Conservation (phyloP, 495 filamentous ascomycete species). For the Tuber calosporum region DNA sequence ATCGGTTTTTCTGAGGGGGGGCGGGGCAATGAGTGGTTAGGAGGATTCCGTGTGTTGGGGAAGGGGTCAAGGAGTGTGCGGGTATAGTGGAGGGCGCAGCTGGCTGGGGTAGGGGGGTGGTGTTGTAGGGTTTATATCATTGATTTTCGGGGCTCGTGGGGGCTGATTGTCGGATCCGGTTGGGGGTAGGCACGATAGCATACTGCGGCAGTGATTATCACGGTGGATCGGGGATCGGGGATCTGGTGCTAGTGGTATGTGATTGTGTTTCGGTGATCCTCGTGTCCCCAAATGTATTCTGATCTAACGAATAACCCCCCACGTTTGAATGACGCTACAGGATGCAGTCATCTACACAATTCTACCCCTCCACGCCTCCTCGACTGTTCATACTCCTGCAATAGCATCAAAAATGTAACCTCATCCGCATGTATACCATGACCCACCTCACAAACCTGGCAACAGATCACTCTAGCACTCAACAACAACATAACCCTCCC, state of each 20-base stretch:
- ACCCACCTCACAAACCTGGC: not conserved
- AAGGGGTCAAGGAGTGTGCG: not conserved
- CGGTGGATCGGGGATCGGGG: no score
- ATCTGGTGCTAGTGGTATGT: not conserved
- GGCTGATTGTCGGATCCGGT: not conserved
- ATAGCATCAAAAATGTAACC: not conserved
- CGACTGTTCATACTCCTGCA: not conserved
- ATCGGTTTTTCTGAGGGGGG: not conserved
- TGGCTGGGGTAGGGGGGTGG: not conserved
- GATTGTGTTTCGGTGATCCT: not conserved
- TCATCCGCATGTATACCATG: not conserved
- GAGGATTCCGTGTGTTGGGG: not conserved
- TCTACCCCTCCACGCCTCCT: not conserved
- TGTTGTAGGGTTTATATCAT: not conserved
- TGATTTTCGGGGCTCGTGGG: not conserved
- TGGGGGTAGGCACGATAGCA: not conserved
- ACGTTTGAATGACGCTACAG: not conserved
- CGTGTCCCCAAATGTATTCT: not conserved
- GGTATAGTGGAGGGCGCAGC: not conserved
- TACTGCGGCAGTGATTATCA: not conserved
- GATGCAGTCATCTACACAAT: not conserved
- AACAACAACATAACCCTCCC: constrained; percentile 9
- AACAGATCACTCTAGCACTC: not conserved
- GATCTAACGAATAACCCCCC: not conserved
- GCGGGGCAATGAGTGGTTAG: not conserved